phyloP scores from a whole-genome alignment of 148 eudicot genomes.

The Simmondsia chinensis region DNA sequence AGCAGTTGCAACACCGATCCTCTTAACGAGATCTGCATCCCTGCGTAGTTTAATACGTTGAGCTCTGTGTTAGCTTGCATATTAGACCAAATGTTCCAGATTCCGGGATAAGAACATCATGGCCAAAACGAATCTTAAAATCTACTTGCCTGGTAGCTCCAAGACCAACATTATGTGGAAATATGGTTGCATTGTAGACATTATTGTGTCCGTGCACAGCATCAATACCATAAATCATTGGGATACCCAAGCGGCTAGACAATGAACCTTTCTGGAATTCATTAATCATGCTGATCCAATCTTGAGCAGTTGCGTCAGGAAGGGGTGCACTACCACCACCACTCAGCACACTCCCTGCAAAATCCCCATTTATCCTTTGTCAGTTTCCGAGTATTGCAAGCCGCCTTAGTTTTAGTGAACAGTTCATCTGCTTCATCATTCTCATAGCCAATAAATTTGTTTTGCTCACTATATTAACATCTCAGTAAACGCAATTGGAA shows the following conservation, averaged over 20 bases:
- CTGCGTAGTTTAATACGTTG: slow-evolving; percentile 13
- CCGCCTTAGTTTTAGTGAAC: too few species aligned
- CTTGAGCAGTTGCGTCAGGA: slow-evolving; percentile 45
- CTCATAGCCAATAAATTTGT: too few species aligned
- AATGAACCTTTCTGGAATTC: slow-evolving; percentile 50
- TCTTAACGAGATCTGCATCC: slow-evolving; percentile 55
- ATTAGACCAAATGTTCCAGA: too few species aligned
- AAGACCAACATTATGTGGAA: slow-evolving; percentile 73
- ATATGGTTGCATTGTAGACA: slow-evolving; percentile 70
- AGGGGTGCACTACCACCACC: slow-evolving; percentile 78
- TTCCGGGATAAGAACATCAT: too few species aligned
- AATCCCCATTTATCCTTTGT: too few species aligned
- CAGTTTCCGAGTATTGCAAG: too few species aligned
- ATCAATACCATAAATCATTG: slow-evolving; percentile 79
- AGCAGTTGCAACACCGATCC: slow-evolving; percentile 76
- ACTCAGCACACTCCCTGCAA: slow-evolving; percentile 71
- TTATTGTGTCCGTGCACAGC: slow-evolving; percentile 81
- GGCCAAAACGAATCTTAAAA: neutral
- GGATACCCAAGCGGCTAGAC: slow-evolving; percentile 68
- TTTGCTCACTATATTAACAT: too few species aligned
- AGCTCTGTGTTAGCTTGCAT: neutral
- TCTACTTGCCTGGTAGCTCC: slow-evolving; percentile 57
- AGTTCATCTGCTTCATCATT: too few species aligned
- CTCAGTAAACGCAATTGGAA: too few species aligned
- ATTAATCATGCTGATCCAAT: slow-evolving; percentile 76